Evolutionary conservation across 441 rosid species (phyloP), one percentile per base, ranked within the genome.

Genomic region (Populus tomentosa): DNA sequence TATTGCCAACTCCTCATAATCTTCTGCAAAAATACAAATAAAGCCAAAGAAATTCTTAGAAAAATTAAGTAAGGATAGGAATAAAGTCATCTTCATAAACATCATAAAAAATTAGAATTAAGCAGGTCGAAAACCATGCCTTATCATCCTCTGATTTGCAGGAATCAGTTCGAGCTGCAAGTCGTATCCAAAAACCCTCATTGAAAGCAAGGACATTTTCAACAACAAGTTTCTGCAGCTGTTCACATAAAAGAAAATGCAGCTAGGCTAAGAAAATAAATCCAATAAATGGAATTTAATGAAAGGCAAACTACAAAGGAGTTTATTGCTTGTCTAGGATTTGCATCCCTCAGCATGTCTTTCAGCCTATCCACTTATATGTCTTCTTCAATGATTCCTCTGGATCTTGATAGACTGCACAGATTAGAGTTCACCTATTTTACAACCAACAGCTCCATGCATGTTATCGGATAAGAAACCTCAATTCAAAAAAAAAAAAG

Each of bases 381-480:
- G 97, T 93, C 93, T 91, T 95, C 87, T 88, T 93, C 81, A 95
- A 95, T 63, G 97, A 91, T 80, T 86, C 96, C 81, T 95, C 97
- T 35, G 94, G 90, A 84, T 85, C 94, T 82, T 86, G 85, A 82
- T 85, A 85, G 91, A 84, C 97, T 88, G 95, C 93, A 92, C 86
- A 88, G 59, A 91, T 87, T 84, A 91, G 90, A 89, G 79, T 88
- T 92, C 92, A 89, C 97, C 98, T 95, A 98, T 83, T 91, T 86
- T 70, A 85, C 82, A 79, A 88, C 84, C 88, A 86, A 79, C 70
- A 68, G 71, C 83, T 73, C 76, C 62, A 20, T n/a, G n/a, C n/a
- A n/a, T 35, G 10, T 32, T 2, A 20, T 11, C 30, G 24, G 10
- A 3, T 14, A 61, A 23, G 23, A 11, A 62, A n/a, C 28, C 3